Evolutionary conservation across 371 early-diverging fungal genomes (phyloP).

Genomic region (Conidiobolus incongruus): DNA sequence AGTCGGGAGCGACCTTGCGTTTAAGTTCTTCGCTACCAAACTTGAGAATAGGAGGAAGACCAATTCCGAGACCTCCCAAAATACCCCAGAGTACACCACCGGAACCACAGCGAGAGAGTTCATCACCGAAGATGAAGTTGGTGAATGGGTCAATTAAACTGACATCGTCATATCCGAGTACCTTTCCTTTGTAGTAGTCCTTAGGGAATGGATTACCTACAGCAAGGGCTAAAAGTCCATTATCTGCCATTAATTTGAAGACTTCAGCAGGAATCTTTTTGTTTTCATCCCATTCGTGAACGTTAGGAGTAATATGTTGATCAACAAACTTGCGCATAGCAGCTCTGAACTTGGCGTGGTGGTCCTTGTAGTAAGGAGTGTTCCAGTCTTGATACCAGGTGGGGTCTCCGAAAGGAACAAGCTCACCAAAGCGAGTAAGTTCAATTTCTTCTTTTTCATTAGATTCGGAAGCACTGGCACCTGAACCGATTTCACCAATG

Average conservation of each 20-base stretch:
- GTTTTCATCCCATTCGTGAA: conserved; percentile 70
- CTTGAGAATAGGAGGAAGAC: conserved; percentile 60
- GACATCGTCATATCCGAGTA: conserved; percentile 15
- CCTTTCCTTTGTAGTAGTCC: conserved; percentile 10
- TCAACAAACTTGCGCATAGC: conserved; percentile 51
- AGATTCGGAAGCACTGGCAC: conserved; percentile 5
- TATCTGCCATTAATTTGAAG: conserved; percentile 41
- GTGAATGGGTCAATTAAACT: conserved; percentile 56
- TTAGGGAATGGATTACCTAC: conserved; percentile 18
- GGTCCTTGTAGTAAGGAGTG: conserved; percentile 53
- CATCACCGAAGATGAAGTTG: conserved; percentile 50
- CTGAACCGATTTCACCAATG: conserved; percentile 29
- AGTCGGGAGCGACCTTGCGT: conserved; percentile 37
- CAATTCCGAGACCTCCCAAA: conserved; percentile 39
- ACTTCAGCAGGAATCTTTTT: conserved; percentile 42
- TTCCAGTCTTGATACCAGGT: conserved; percentile 61
- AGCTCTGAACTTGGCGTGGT: conserved; percentile 44
- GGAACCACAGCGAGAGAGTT: conserved; percentile 60
- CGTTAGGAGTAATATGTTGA: conserved; percentile 54
- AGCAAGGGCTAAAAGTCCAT: conserved; percentile 44
- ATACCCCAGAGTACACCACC: conserved; percentile 74
- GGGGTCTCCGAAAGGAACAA: conserved; percentile 65
- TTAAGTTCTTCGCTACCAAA: conserved; percentile 46
- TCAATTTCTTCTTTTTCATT: conserved; percentile 6
- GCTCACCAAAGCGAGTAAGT: conserved; percentile 35